These are phyloP conservation scores for Lactarius psammicola DNA, from an alignment of 768 basidiomycete genomes.

Conservation along the genomic window DNA sequence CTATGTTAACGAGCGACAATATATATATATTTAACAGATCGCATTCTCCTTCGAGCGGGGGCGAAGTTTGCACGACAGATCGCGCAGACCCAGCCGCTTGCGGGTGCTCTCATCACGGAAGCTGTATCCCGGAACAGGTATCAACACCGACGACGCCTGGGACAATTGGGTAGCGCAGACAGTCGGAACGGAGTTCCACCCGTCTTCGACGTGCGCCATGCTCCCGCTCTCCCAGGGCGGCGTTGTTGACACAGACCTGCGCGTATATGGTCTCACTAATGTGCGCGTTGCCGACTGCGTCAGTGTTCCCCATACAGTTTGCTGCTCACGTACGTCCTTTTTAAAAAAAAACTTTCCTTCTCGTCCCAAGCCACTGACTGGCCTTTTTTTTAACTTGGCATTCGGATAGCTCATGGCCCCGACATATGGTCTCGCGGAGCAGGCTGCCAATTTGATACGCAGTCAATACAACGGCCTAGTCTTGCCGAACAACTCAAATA, in stretches of 20 bases:
- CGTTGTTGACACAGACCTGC: slow-evolving; percentile 55
- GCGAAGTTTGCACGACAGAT: slow-evolving; percentile 60
- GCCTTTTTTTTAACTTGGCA: background rate
- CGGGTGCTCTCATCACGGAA: slow-evolving; percentile 46
- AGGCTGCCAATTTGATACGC: slow-evolving; percentile 41
- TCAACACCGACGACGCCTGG: slow-evolving; percentile 55
- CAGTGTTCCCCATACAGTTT: slow-evolving; percentile 54
- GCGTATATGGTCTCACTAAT: slow-evolving; percentile 56
- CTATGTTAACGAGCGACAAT: background rate
- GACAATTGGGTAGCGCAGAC: slow-evolving; percentile 48
- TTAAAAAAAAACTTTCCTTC: background rate
- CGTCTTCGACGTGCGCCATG: slow-evolving; percentile 57
- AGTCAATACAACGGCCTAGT: slow-evolving; percentile 35
- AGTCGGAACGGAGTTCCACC: slow-evolving; percentile 59
- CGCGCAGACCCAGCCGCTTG: slow-evolving; percentile 52
- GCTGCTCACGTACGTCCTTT: slow-evolving; percentile 43
- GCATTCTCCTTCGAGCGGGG: slow-evolving; percentile 53
- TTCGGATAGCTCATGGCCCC: slow-evolving; percentile 18
- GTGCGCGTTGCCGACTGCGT: slow-evolving; percentile 58
- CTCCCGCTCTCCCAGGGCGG: slow-evolving; percentile 52
- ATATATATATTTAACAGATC: slow-evolving; percentile 42
- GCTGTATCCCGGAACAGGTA: slow-evolving; percentile 47
- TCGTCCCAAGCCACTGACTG: background rate
- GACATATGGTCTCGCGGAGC: slow-evolving; percentile 33
- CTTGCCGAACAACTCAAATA: slow-evolving; percentile 27